Evolutionary conservation across 2,329 filamentous ascomycete species (phyloP), one percentile per base, ranked within the genome.

Genomic region (Xenoacremonium recifei): DNA sequence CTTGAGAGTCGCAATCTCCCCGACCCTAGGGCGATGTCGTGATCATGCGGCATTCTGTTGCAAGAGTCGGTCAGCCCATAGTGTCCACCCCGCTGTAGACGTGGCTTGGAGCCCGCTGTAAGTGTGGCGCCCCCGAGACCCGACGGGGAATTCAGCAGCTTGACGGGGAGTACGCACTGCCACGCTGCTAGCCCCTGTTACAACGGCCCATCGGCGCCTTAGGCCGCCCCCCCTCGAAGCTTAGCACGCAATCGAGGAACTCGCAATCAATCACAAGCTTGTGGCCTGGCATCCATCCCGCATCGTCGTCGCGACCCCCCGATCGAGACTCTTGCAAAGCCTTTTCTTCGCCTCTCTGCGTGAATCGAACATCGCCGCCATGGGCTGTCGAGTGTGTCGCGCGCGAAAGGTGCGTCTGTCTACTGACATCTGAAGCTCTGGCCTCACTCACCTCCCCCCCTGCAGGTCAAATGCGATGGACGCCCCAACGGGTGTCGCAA

Each of bases 401-500:
- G 66, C 66, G 39, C 62, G 66, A 57, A 69, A 69, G 61, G 66
- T 67, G 48, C 47, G 54, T 42, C 40, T 43, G 15, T 9, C 21
- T 32, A 16, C 33, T 41, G 40, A 42, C 39, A 9, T 9, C 13
- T 13, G 23, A 27, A 27, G 9, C 23, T 9, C 39, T 41, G 20
- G 25, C 31, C 41, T 27, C 10, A 27, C 25, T 9, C 9, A 13
- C 13, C 13, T 13, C 13, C 5, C 6, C 29, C n/a, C 20, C 44
- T 51, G 37, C 54, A 69, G 66, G 66, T 69, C 57, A 68, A 68
- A 57, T 69, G 66, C 49, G 66, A 69, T 45, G 66, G 65, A 35
- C 61, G 66, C n/a, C 64, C 65, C 29, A 60, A 67, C 51, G 66
- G 66, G 50, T 69, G 66, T 54, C 65, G 65, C 53, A 69, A 69